Evolutionary conservation across 345 rosid species (phyloP).

Genomic region (Rhodomyrtus tomentosa): DNA sequence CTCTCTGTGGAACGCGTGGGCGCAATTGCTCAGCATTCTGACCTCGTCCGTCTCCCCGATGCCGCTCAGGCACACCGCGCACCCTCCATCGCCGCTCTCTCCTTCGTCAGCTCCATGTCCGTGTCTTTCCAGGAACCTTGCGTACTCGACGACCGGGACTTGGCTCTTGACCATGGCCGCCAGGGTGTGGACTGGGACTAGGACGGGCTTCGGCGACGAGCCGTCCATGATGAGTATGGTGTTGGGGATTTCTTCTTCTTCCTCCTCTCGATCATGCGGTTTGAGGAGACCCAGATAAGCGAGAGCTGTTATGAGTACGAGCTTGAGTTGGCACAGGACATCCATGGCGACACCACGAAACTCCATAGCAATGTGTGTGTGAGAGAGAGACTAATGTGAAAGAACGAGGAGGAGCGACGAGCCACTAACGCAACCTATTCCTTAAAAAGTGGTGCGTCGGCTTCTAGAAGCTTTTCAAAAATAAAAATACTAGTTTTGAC

Average conservation of each 20-base stretch:
- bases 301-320: not conserved
- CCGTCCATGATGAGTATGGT: not conserved
- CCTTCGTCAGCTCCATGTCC: not conserved
- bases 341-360: not conserved
- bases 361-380: not conserved
- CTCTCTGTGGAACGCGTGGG: slow-evolving; percentile 4
- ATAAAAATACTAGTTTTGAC: not conserved
- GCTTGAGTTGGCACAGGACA: not conserved
- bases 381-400: not conserved
- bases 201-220: not conserved
- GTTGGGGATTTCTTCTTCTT: not conserved
- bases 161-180: not conserved
- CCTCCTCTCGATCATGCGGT: not conserved
- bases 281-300: not conserved
- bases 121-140: not conserved
- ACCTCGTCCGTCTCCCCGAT: not conserved
- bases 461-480: not conserved
- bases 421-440: not conserved
- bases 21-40: not conserved
- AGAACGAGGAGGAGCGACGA: not conserved
- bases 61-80: not conserved
- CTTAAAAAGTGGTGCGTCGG: not conserved
- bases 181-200: not conserved
- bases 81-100: not conserved
- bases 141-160: not conserved